phyloP scores from a whole-genome alignment of 1,284 basidiomycete genomes.

The Trametes hirsuta region DNA sequence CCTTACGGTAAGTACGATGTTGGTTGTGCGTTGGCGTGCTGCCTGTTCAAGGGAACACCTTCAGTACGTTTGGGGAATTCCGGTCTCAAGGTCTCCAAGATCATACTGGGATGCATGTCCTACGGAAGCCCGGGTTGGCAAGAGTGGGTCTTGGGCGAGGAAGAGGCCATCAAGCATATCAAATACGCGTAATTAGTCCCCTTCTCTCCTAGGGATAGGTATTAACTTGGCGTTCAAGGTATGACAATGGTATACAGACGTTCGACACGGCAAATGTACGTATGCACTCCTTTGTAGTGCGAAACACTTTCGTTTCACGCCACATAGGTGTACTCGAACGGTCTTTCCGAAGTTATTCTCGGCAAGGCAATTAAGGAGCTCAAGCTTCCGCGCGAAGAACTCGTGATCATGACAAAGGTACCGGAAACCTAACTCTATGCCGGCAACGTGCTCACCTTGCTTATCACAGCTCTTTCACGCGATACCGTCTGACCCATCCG shows the following conservation, averaged over 20 bases:
- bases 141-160: conserved; percentile 42
- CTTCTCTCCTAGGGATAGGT: too few relatives aligned
- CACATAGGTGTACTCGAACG: conserved; percentile 42
- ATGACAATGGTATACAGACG: conserved; percentile 49
- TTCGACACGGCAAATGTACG: conserved; percentile 57
- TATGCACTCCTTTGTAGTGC: too few relatives aligned
- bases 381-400: conserved; percentile 71
- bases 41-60: neutral
- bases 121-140: conserved; percentile 39
- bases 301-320: too few relatives aligned
- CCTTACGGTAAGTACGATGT: neutral
- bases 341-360: conserved; percentile 71
- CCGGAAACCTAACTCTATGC: neutral
- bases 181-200: conserved; percentile 39
- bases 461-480: conserved; percentile 4
- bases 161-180: conserved; percentile 37
- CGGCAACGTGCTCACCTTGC: neutral
- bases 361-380: conserved; percentile 80
- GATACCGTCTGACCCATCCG: conserved; percentile 39
- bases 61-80: conserved; percentile 44
- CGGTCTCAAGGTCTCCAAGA: conserved; percentile 45
- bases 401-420: conserved; percentile 81
- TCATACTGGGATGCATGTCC: conserved; percentile 43
- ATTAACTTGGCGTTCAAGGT: too few relatives aligned
- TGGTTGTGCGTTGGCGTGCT: neutral